phyloP scores from a whole-genome alignment of 495 filamentous ascomycete species.

The Thozetella sp. region DNA sequence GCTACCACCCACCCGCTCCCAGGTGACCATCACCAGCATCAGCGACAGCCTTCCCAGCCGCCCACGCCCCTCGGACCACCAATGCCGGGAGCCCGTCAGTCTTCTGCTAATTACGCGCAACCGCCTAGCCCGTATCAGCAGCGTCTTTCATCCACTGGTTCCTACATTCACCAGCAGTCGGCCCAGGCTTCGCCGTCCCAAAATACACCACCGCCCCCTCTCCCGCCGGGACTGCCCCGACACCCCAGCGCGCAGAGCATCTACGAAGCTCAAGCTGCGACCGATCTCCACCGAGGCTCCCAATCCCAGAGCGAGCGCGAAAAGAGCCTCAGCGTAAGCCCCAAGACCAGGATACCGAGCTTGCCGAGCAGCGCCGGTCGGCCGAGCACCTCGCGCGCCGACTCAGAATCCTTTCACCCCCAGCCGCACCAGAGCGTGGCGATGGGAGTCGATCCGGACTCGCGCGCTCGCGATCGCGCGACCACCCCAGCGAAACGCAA shows the following conservation, averaged over 20 bases:
- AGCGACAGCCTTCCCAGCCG: constrained; percentile 54
- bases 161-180: constrained; percentile 23
- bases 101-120: constrained; percentile 43
- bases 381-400: constrained; percentile 35
- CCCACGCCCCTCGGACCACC: constrained; percentile 57
- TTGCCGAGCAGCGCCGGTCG: constrained; percentile 45
- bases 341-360: constrained; percentile 61
- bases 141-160: constrained; percentile 35
- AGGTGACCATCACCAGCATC: constrained; percentile 40
- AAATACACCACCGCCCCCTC: constrained; percentile 36
- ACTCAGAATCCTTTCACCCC: constrained; percentile 37
- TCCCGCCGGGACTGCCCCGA: constrained; percentile 42
- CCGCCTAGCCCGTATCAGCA: constrained; percentile 58
- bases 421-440: constrained; percentile 28
- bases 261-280: constrained; percentile 35
- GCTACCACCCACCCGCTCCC: constrained; percentile 41
- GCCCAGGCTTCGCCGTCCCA: constrained; percentile 16
- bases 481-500: constrained; percentile 53
- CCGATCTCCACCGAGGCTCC: constrained; percentile 30
- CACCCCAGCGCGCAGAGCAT: constrained; percentile 44
- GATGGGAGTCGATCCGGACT: constrained; percentile 19
- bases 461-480: constrained; percentile 27
- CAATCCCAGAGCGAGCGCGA: constrained; percentile 55
- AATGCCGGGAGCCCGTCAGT: constrained; percentile 23
- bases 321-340: constrained; percentile 63